Conservation (phyloP, 2,329 filamentous ascomycete species). For the Talaromyces sp. region DNA sequence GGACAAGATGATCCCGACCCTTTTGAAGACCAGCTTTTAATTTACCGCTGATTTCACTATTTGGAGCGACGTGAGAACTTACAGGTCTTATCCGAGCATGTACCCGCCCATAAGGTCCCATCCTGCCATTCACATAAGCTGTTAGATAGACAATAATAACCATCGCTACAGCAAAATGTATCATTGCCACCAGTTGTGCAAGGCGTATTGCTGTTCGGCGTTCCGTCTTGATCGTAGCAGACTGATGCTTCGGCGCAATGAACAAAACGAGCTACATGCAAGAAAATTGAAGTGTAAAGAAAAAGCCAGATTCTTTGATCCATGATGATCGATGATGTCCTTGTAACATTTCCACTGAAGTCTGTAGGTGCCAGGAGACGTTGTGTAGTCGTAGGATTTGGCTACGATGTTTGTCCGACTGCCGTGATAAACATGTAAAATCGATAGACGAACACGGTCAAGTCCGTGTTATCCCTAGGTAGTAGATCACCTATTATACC, state of each 20-base stretch:
- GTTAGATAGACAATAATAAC: background rate
- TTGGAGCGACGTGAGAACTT: background rate
- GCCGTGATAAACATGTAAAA: background rate
- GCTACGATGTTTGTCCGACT: background rate
- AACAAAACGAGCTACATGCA: background rate
- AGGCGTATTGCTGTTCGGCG: background rate
- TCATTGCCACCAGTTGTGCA: background rate
- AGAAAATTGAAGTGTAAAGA: background rate
- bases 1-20: background rate
- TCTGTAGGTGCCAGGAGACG: background rate
- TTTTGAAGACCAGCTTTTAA: background rate
- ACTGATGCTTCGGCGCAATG: background rate
- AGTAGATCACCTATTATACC: background rate
- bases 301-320: background rate
- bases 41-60: too few relatives aligned
- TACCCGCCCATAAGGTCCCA: background rate
- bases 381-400: background rate
- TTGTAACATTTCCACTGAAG: background rate
- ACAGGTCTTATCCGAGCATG: background rate
- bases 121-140: background rate
- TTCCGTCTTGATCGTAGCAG: background rate
- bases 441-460: background rate
- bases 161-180: background rate
- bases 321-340: background rate
- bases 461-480: background rate